Evolutionary conservation across 164 flowering plant species (phyloP).

Genomic region (grape (Vitis vinifera)): ASM3070453v1 NC_081814.1:3066001-3066500

Average conservation of each 20-base stretch:
- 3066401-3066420: constrained; percentile 65
- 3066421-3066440: constrained; percentile 56
- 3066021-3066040: constrained; percentile 52
- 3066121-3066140: constrained; percentile 65
- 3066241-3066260: constrained; percentile 63
- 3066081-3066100: constrained; percentile 46
- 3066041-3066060: constrained; percentile 87
- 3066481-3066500: constrained; percentile 46
- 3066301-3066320: constrained; percentile 38
- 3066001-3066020: constrained; percentile 45
- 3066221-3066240: constrained; percentile 48
- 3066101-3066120: constrained; percentile 67
- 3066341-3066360: constrained; percentile 62
- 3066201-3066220: constrained; percentile 55
- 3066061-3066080: constrained; percentile 75
- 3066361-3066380: constrained; percentile 64
- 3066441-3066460: constrained; percentile 56
- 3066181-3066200: constrained; percentile 73
- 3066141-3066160: constrained; percentile 63
- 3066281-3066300: constrained; percentile 65
- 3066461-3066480: constrained; percentile 75
- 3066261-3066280: constrained; percentile 71
- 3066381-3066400: constrained; percentile 55
- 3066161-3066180: constrained; percentile 73
- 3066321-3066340: constrained; percentile 46